Evolutionary conservation across 495 filamentous ascomycete genomes (phyloP), one percentile per base, ranked within the genome.

Genomic region (Cairneyella variabilis): DNA sequence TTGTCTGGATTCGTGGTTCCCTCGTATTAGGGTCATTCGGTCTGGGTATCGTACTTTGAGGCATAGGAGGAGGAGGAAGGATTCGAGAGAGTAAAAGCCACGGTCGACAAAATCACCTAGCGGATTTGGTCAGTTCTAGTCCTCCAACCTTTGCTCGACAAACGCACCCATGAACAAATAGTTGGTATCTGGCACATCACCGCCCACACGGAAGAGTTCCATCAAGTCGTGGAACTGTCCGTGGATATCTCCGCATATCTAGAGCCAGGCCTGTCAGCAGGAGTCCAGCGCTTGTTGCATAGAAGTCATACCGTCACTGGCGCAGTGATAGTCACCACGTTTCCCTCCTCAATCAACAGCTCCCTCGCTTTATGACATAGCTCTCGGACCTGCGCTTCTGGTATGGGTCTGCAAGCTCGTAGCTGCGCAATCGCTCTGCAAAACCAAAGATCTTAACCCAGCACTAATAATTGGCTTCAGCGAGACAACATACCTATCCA

Each of bases 161-260:
- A 1, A 12, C 63, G 25, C 71, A 84, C 82, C 91, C 91, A 97
- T 96, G 72, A 98, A 98, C 0, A 98, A 83, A 69, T 98, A 98
- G 66, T 97, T 96, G 18, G 93, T 98, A 62, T 98, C 93, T 16
- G 93, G 93, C 2, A 93, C 89, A 63, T 95, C 89, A 30, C 93
- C 93, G 50, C 93, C 93, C 12, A 97, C 91, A 42, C 91, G 83
- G 69, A 98, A 98, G 16, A 98, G 79, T 71, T 98, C 93, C 93
- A 98, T 98, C 61, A 98, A 66, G 64, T 98, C 93, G 68, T 98
- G 93, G 64, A 98, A 98, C 66, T 98, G 93, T 56, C 93, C 93
- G 62, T 98, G 92, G 57, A 98, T 98, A 64, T 98, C 93, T 46
- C 93, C 93, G 39, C 93, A 98, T 81, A 98, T 97, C 83, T 84